Percentiles rank a stretch among this genome's conserved stretches.
Evolutionary conservation across 202 grass and related monocot genomes (phyloP).

Genomic region (Panicum virgatum): DNA sequence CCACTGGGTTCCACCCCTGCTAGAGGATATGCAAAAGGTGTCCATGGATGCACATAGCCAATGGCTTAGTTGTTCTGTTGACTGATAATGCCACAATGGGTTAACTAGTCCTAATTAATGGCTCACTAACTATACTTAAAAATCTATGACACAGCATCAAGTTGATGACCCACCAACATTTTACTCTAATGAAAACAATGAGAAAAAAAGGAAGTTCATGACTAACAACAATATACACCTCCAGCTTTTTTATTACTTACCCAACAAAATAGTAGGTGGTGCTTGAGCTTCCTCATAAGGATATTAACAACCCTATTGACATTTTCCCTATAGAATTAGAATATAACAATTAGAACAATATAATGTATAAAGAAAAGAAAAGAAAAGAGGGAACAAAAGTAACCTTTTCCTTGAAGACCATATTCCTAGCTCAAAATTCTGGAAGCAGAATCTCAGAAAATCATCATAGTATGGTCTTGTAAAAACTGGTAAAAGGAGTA

Average conservation of each 20-base stretch:
- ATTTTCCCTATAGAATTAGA: constrained; percentile 63
- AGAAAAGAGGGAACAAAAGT: constrained; percentile 2
- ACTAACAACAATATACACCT: neutral
- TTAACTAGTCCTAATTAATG: neutral
- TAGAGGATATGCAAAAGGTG: neutral
- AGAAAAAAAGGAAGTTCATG: neutral
- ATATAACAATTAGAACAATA: constrained; percentile 22
- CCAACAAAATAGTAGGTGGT: constrained; percentile 81
- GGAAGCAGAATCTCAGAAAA: constrained; percentile 92
- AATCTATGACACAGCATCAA: neutral
- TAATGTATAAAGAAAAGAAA: neutral
- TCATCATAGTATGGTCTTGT: constrained; percentile 74
- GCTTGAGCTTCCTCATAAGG: constrained; percentile 64
- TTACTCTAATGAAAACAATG: constrained; percentile 28
- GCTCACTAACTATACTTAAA: neutral
- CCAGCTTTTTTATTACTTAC: constrained; percentile 43
- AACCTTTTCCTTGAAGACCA: constrained; percentile 93
- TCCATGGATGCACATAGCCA: neutral
- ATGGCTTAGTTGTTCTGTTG: neutral
- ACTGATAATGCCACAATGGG: neutral
- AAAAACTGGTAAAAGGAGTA: constrained; percentile 61
- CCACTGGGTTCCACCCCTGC: no score
- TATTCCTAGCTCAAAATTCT: constrained; percentile 83
- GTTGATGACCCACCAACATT: neutral
- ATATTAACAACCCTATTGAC: constrained; percentile 59